Evolutionary conservation across 768 basidiomycete genomes (phyloP), one percentile per base, ranked within the genome.

Genomic region (Mycena alexandri): DNA sequence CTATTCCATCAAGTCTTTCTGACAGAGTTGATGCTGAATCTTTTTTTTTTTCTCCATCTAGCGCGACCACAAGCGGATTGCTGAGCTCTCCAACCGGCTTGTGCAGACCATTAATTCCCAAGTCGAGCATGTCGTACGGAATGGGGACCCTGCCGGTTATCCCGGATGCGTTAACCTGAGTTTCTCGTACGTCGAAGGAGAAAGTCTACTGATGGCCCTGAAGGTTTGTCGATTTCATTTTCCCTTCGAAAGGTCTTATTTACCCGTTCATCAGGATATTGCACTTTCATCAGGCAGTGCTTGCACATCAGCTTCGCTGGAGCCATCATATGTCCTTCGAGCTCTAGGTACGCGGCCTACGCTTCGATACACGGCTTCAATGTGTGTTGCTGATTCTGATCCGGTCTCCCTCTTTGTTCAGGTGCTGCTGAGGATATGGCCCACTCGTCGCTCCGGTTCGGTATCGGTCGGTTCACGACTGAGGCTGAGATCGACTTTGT

Each of bases 351-450:
- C 60, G 83, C 66, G 44, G 25, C 17, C 29, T 24, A 38, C 51
- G 7, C 34, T 44, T 36, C 12, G 8, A 11, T 52, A 7, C 22
- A n/a, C 2, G 4, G 6, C 11, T n/a, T n/a, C n/a, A n/a, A n/a
- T n/a, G n/a, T n/a, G n/a, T n/a, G n/a, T n/a, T 36, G 29, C 55
- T 38, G 41, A 22, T 48, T n/a, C 46, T 29, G 3, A 52, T n/a
- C 36, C 43, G 29, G 59, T 4, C 51, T 63, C 14, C 16, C 61
- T 71, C 21, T 24, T 25, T 70, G 46, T 46, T 17, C 70, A 91
- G 93, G 94, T 72, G 95, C 97, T 41, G 95, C 96, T 29, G 98
- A 99, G 77, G 98, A 99, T 75, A 98, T 98, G 96, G 98, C 98
- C 0, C 98, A 99, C 77, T 98, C 96, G 19, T 97, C 95, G 19